Conservation (phyloP, 108 stramenopile species). For the Stephanodiscus triporus region DNA sequence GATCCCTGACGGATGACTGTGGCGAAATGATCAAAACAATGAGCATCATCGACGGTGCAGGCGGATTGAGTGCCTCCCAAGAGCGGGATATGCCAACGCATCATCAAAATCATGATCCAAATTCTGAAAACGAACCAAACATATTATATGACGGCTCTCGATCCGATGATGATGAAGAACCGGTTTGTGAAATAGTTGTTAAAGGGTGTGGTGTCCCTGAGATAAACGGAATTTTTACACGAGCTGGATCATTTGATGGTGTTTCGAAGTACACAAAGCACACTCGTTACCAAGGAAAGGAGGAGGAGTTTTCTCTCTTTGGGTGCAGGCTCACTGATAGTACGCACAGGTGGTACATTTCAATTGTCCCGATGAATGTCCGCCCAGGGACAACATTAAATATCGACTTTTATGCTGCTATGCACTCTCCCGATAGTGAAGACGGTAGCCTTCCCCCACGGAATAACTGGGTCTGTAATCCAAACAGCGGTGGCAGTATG, state of each 20-base stretch:
- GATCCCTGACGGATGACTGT: too few relatives aligned
- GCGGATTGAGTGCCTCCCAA: too few relatives aligned
- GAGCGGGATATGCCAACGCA: slow-evolving; percentile 14
- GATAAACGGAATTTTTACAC: slow-evolving; percentile 70
- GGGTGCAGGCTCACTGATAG: slow-evolving; percentile 86
- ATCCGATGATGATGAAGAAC: slow-evolving; percentile 75
- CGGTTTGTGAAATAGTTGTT: slow-evolving; percentile 53
- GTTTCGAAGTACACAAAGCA: slow-evolving; percentile 53
- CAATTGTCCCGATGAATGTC: slow-evolving; percentile 72
- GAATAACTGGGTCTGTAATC: background rate
- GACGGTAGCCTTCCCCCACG: slow-evolving; percentile 2
- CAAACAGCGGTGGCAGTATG: background rate
- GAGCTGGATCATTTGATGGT: slow-evolving; percentile 52
- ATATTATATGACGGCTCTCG: slow-evolving; percentile 73
- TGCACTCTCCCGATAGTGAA: slow-evolving; percentile 2
- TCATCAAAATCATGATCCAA: slow-evolving; percentile 69
- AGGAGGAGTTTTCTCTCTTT: slow-evolving; percentile 54
- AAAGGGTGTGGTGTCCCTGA: slow-evolving; percentile 70
- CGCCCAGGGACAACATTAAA: slow-evolving; percentile 82
- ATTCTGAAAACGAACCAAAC: slow-evolving; percentile 66
- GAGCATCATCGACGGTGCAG: too few relatives aligned
- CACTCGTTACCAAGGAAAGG: slow-evolving; percentile 44
- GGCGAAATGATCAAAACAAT: too few relatives aligned
- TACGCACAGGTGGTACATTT: slow-evolving; percentile 90
- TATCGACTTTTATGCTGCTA: slow-evolving; percentile 84